Conservation (phyloP, 2,329 filamentous ascomycete species). For the Pseudocercospora pini-densiflorae region DNA sequence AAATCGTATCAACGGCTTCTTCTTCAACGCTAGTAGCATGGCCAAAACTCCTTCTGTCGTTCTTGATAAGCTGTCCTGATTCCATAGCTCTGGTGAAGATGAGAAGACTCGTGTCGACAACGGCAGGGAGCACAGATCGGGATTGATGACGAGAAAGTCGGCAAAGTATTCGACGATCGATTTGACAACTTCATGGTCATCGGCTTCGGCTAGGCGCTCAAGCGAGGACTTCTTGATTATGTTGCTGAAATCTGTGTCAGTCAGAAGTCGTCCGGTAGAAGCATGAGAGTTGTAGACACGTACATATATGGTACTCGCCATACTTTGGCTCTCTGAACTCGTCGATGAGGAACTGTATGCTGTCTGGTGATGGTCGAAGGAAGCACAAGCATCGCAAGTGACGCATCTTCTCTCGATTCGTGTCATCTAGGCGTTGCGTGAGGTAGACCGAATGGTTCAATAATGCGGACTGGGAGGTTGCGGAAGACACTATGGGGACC, state of each 20-base stretch:
- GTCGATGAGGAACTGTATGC: constrained; percentile 91
- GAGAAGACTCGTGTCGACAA: constrained; percentile 38
- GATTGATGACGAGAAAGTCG: constrained; percentile 93
- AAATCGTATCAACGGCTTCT: constrained; percentile 93
- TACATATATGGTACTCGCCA: constrained; percentile 90
- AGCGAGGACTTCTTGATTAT: constrained; percentile 95
- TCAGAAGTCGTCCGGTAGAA: constrained; percentile 35
- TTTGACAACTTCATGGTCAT: constrained; percentile 96
- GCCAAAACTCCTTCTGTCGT: constrained; percentile 87
- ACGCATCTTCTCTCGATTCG: constrained; percentile 93
- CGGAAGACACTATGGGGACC: constrained; percentile 91
- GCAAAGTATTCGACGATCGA: constrained; percentile 94
- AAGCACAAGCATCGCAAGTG: constrained; percentile 94
- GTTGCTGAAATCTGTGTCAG: constrained; percentile 80
- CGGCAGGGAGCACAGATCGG: constrained; percentile 65
- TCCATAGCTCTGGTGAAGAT: constrained; percentile 77
- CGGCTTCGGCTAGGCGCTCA: constrained; percentile 91
- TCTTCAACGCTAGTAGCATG: constrained; percentile 85
- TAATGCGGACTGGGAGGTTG: constrained; percentile 91
- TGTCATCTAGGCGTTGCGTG: constrained; percentile 92
- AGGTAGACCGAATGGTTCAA: constrained; percentile 98
- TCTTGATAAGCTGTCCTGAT: constrained; percentile 82
- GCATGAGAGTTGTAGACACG: constrained; percentile 22
- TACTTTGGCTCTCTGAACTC: constrained; percentile 96
- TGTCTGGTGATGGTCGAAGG: constrained; percentile 87